Conservation (phyloP, 1,139 yeast species). For the Sugiyamaella pinicola region DNA sequence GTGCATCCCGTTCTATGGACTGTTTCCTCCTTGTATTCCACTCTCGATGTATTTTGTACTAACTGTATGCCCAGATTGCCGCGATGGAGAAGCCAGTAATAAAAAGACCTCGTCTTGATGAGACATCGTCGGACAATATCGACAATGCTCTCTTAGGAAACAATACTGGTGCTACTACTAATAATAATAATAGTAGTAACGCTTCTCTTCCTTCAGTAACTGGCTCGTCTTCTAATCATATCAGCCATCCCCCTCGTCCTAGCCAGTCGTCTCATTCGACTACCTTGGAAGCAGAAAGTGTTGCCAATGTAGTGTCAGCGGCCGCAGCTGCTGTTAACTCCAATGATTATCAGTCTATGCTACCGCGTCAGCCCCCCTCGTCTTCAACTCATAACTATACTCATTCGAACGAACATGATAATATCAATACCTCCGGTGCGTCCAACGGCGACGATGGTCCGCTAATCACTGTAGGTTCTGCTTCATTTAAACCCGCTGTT, state of each 20-base stretch:
- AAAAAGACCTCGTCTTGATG: constrained; percentile 10
- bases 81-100: constrained; percentile 7
- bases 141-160: constrained; percentile 15
- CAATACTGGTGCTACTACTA: not conserved
- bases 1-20: too few species aligned
- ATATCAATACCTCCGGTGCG: not conserved
- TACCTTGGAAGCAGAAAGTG: not conserved
- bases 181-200: too few species aligned
- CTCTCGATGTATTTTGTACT: too few species aligned
- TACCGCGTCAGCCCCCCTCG: constrained; percentile 11
- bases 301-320: not conserved
- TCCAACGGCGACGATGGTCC: not conserved
- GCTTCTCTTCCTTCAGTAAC: not conserved
- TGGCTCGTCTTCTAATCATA: not conserved
- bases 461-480: constrained; percentile 1
- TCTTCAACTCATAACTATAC: not conserved
- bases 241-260: not conserved
- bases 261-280: too few species aligned
- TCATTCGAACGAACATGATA: not conserved
- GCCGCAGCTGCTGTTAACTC: constrained; percentile 6
- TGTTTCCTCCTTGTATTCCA: too few species aligned
- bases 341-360: constrained; percentile 2
- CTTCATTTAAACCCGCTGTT: constrained; percentile 47
- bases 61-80: not conserved
- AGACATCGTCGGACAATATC: constrained; percentile 9